Evolutionary conservation across 768 basidiomycete species (phyloP).

Genomic region (Hemileccinum rubropunctum): DNA sequence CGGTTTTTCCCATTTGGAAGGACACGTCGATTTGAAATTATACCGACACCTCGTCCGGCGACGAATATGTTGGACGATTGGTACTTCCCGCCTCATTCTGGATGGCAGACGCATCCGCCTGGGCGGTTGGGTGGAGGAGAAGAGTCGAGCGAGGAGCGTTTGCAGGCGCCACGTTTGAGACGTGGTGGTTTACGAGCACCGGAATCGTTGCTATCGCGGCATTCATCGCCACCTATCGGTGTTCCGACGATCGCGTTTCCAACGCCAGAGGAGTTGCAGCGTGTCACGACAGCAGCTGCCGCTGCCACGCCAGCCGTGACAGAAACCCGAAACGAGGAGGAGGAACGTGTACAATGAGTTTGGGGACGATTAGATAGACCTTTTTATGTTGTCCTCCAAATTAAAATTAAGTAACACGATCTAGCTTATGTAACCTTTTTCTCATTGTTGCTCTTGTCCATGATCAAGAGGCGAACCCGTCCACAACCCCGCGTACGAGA

Average conservation of each 20-base stretch:
- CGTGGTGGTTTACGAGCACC: slow-evolving; percentile 67
- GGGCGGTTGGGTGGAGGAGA: slow-evolving; percentile 23
- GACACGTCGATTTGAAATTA: slow-evolving; percentile 41
- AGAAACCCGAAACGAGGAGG: slow-evolving; percentile 11
- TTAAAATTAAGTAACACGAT: slow-evolving; percentile 9
- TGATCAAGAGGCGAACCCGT: slow-evolving; percentile 75
- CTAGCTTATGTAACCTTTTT: too few relatives aligned
- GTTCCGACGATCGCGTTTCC: slow-evolving; percentile 24
- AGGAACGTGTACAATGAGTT: slow-evolving; percentile 16
- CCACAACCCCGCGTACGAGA: slow-evolving; percentile 60
- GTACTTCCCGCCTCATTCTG: slow-evolving; percentile 29
- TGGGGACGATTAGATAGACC: slow-evolving; percentile 7
- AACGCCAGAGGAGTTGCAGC: slow-evolving; percentile 21
- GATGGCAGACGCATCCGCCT: slow-evolving; percentile 15
- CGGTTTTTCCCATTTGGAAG: slow-evolving; percentile 59
- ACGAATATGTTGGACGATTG: slow-evolving; percentile 31
- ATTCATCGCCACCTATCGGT: slow-evolving; percentile 36
- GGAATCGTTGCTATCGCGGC: slow-evolving; percentile 53
- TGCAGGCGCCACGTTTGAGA: slow-evolving; percentile 51
- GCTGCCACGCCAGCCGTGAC: background rate
- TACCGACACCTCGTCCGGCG: slow-evolving; percentile 31
- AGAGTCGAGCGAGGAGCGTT: slow-evolving; percentile 37
- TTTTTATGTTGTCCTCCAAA: background rate
- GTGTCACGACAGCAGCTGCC: slow-evolving; percentile 10
- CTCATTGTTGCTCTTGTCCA: slow-evolving; percentile 28